phyloP scores from a whole-genome alignment of 805 yeast species.

The Jamesozyma hellenica region DNA sequence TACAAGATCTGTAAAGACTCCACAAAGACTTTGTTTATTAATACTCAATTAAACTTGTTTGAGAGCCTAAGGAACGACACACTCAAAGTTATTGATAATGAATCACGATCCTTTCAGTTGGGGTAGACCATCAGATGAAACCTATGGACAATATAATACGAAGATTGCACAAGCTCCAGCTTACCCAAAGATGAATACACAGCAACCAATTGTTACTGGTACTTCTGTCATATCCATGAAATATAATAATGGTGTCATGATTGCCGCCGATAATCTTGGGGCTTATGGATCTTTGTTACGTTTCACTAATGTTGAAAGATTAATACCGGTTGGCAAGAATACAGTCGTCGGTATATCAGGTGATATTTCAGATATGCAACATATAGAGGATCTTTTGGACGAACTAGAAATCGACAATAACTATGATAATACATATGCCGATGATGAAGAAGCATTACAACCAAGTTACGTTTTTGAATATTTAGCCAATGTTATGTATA shows the following conservation, averaged over 20 bases:
- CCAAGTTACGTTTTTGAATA: slow-evolving; percentile 89
- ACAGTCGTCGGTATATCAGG: slow-evolving; percentile 92
- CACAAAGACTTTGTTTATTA: no score
- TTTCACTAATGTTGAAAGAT: slow-evolving; percentile 75
- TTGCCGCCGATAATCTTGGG: slow-evolving; percentile 92
- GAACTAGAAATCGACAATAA: slow-evolving; percentile 69
- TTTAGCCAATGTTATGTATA: slow-evolving; percentile 71
- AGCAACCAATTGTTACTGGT: slow-evolving; percentile 92
- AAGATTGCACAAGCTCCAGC: slow-evolving; percentile 58
- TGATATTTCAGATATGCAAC: slow-evolving; percentile 88
- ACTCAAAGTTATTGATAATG: slow-evolving; percentile 37
- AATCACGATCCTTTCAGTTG: slow-evolving; percentile 90
- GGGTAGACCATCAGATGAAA: slow-evolving; percentile 86
- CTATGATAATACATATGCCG: slow-evolving; percentile 48
- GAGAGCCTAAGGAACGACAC: no score
- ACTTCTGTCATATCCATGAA: slow-evolving; percentile 90
- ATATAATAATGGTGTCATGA: slow-evolving; percentile 77
- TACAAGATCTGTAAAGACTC: not conserved
- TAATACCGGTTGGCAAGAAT: slow-evolving; percentile 71
- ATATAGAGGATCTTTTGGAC: slow-evolving; percentile 62
- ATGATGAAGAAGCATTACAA: slow-evolving; percentile 49
- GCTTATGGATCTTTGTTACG: slow-evolving; percentile 90
- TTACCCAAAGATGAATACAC: slow-evolving; percentile 77
- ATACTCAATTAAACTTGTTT: no score
- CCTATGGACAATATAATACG: slow-evolving; percentile 73